Conservation (phyloP, 2,329 filamentous ascomycete genomes). For the Clonostachys chloroleuca region DNA sequence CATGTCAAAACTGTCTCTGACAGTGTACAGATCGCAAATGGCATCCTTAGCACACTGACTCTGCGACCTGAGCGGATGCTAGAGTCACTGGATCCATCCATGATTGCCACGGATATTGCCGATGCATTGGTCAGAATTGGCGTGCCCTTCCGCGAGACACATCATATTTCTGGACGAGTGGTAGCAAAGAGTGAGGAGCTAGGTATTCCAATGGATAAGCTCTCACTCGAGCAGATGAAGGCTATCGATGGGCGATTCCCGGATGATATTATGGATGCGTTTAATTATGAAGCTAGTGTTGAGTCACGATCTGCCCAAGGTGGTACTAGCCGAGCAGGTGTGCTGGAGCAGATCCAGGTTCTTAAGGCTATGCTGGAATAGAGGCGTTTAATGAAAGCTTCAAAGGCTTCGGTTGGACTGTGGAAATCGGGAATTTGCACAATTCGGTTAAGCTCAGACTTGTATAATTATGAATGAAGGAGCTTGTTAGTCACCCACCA, state of each 20-base stretch:
- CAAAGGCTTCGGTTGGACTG: conserved; percentile 8
- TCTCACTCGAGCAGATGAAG: conserved; percentile 63
- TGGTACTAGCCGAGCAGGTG: conserved; percentile 69
- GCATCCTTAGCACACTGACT: conserved; percentile 70
- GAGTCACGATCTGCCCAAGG: conserved; percentile 75
- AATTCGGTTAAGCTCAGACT: no score
- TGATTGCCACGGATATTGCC: conserved; percentile 72
- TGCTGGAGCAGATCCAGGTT: conserved; percentile 59
- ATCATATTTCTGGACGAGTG: conserved; percentile 66
- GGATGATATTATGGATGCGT: conserved; percentile 63
- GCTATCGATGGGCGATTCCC: conserved; percentile 65
- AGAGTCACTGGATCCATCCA: conserved; percentile 73
- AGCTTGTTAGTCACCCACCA: no score
- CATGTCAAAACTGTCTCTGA: conserved; percentile 77
- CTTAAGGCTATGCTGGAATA: conserved; percentile 29
- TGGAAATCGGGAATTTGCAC: conserved; percentile 12
- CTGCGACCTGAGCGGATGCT: conserved; percentile 72
- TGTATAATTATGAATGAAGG: no score
- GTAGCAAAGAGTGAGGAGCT: conserved; percentile 62
- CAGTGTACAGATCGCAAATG: conserved; percentile 77
- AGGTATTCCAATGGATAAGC: conserved; percentile 63
- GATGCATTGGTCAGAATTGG: conserved; percentile 62
- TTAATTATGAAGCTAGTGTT: conserved; percentile 80
- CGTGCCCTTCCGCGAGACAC: conserved; percentile 75
- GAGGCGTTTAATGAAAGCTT: background rate